phyloP scores from a whole-genome alignment of 805 yeast species.

The Zygosaccharomyces siamensis region DNA sequence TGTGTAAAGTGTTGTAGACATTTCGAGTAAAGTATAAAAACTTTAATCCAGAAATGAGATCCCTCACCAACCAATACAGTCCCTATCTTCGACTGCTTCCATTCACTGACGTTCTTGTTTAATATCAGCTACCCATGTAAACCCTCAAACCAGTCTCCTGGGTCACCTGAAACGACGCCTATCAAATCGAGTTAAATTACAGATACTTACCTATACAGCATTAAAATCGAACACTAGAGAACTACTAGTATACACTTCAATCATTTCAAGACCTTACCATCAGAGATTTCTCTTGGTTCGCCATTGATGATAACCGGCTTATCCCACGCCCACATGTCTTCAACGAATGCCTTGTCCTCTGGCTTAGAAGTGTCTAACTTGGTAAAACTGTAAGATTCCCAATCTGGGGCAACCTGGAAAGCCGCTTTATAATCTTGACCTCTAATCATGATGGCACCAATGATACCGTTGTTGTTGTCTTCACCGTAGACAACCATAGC shows the following conservation, averaged over 20 bases:
- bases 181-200: neutral
- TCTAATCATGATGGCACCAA: constrained; percentile 92
- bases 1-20: constrained; percentile 31
- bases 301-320: constrained; percentile 81
- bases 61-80: neutral
- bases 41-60: no score
- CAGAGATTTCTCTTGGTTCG: constrained; percentile 80
- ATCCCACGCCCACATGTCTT: constrained; percentile 98
- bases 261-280: constrained; percentile 91
- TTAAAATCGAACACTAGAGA: neutral
- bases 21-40: constrained; percentile 1
- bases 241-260: neutral
- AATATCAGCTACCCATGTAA: neutral
- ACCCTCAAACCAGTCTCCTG: neutral
- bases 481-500: constrained; percentile 93
- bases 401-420: constrained; percentile 97
- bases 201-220: neutral
- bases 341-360: constrained; percentile 72
- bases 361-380: constrained; percentile 75
- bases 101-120: neutral
- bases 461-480: constrained; percentile 96
- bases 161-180: neutral
- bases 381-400: constrained; percentile 87
- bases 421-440: constrained; percentile 91
- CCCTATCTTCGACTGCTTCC: neutral